A percentile compares a stretch with the other conserved stretches of the same genome.
Evolutionary conservation across 2,329 filamentous ascomycete species (phyloP).

Genomic region (Nemania sp.): DNA sequence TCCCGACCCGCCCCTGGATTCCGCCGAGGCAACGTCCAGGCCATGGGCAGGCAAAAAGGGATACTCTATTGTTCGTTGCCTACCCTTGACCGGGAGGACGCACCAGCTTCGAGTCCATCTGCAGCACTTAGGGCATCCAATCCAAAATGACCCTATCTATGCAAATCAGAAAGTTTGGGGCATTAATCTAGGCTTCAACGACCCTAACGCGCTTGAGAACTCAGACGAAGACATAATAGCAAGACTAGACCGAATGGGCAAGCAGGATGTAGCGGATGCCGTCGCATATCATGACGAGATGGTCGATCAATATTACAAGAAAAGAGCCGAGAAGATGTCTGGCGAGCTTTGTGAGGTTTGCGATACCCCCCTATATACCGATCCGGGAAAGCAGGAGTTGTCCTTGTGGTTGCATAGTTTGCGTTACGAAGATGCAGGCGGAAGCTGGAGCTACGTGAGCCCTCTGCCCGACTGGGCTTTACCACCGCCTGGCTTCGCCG

Average conservation of each 20-base stretch:
- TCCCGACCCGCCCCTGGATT: slow-evolving; percentile 21
- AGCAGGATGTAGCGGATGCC: slow-evolving; percentile 87
- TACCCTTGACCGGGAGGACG: slow-evolving; percentile 90
- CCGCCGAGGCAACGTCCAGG: slow-evolving; percentile 34
- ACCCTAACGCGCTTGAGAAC: slow-evolving; percentile 67
- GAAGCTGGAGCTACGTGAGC: slow-evolving; percentile 86
- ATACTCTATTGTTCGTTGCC: slow-evolving; percentile 92
- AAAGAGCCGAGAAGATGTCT: slow-evolving; percentile 91
- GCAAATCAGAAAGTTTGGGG: slow-evolving; percentile 94
- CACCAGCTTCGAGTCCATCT: slow-evolving; percentile 95
- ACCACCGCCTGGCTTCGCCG: slow-evolving; percentile 72
- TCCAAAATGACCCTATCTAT: slow-evolving; percentile 97
- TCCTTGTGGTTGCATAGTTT: slow-evolving; percentile 93
- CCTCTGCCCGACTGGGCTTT: slow-evolving; percentile 84
- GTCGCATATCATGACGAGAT: slow-evolving; percentile 94
- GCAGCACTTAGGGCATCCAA: slow-evolving; percentile 91
- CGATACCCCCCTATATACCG: slow-evolving; percentile 86
- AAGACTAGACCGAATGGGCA: slow-evolving; percentile 86
- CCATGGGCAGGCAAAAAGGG: slow-evolving; percentile 65
- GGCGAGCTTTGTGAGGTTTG: slow-evolving; percentile 81
- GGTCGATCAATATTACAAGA: slow-evolving; percentile 86
- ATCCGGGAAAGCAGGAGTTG: slow-evolving; percentile 87
- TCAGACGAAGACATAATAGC: slow-evolving; percentile 90
- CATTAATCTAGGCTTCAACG: slow-evolving; percentile 69
- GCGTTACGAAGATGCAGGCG: slow-evolving; percentile 81